Evolutionary conservation across 352 stramenopile species (phyloP).

Genomic region (Phytophthora pini): DNA sequence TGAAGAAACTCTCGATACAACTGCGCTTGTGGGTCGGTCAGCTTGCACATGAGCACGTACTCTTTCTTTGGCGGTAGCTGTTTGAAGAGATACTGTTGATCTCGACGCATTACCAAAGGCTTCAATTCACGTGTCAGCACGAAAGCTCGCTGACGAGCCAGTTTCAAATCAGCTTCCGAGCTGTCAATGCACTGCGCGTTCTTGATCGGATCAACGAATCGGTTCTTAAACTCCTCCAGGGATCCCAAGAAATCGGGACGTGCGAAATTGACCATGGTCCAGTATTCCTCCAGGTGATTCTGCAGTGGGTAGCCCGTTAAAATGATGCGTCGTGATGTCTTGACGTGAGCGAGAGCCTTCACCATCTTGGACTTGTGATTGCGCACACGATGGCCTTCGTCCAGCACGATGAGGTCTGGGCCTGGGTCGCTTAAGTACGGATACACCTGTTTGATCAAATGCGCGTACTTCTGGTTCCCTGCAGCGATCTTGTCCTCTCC

Average conservation of each 20-base stretch:
- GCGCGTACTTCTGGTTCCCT: slow-evolving; percentile 61
- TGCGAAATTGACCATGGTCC: slow-evolving; percentile 93
- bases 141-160: slow-evolving; percentile 79
- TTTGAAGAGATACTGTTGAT: slow-evolving; percentile 85
- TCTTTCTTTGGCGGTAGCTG: slow-evolving; percentile 91
- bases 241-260: slow-evolving; percentile 81
- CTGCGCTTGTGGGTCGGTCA: slow-evolving; percentile 73
- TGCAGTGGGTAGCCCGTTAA: slow-evolving; percentile 96
- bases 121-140: slow-evolving; percentile 86
- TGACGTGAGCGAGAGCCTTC: slow-evolving; percentile 80
- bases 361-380: slow-evolving; percentile 93
- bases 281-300: slow-evolving; percentile 96
- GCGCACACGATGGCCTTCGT: slow-evolving; percentile 90
- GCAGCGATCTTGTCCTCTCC: slow-evolving; percentile 82
- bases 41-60: slow-evolving; percentile 86
- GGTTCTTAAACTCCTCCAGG: slow-evolving; percentile 90
- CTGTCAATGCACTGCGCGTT: slow-evolving; percentile 88
- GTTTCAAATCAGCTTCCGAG: slow-evolving; percentile 64
- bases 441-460: slow-evolving; percentile 75
- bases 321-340: slow-evolving; percentile 91
- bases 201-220: slow-evolving; percentile 90
- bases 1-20: slow-evolving; percentile 82
- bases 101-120: slow-evolving; percentile 83
- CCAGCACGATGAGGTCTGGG: slow-evolving; percentile 87
- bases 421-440: slow-evolving; percentile 71